These are phyloP conservation scores for Fraxinus albicans DNA, from an alignment of 305 asterid species.

Conservation along the genomic window DNA sequence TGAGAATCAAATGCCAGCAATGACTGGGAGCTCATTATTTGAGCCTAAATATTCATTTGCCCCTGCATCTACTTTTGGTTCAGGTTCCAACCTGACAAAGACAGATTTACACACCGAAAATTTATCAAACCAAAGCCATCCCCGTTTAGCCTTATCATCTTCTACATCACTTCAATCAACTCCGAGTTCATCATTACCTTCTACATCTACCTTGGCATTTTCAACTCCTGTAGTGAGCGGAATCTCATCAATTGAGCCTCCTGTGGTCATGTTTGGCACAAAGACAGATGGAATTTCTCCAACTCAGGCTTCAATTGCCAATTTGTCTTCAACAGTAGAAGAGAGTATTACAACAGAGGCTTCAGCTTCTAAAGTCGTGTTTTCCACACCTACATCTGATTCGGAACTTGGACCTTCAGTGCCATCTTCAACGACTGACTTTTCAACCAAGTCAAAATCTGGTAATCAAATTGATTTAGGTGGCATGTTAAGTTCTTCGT, in stretches of 20 bases:
- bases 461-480: conserved; percentile 37
- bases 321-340: conserved; percentile 35
- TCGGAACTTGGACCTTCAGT: conserved; percentile 30
- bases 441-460: conserved; percentile 33
- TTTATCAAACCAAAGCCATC: conserved; percentile 31
- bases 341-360: conserved; percentile 27
- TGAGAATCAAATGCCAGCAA: conserved; percentile 30
- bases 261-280: conserved; percentile 30
- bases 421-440: conserved; percentile 32
- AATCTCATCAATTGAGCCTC: conserved; percentile 36
- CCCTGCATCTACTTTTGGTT: conserved; percentile 37
- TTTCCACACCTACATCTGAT: conserved; percentile 30
- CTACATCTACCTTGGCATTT: conserved; percentile 37
- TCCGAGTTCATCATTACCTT: conserved; percentile 35
- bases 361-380: conserved; percentile 40
- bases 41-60: conserved; percentile 36
- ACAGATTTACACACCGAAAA: conserved; percentile 41
- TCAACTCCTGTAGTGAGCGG: conserved; percentile 23
- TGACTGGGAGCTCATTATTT: conserved; percentile 23
- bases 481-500: conserved; percentile 30
- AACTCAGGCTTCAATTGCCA: conserved; percentile 29
- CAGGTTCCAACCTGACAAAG: conserved; percentile 30
- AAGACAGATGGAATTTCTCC: conserved; percentile 33
- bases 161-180: conserved; percentile 32
- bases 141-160: conserved; percentile 31